Evolutionary conservation across 495 filamentous ascomycete species (phyloP).

Genomic region (Daldinia loculata): DNA sequence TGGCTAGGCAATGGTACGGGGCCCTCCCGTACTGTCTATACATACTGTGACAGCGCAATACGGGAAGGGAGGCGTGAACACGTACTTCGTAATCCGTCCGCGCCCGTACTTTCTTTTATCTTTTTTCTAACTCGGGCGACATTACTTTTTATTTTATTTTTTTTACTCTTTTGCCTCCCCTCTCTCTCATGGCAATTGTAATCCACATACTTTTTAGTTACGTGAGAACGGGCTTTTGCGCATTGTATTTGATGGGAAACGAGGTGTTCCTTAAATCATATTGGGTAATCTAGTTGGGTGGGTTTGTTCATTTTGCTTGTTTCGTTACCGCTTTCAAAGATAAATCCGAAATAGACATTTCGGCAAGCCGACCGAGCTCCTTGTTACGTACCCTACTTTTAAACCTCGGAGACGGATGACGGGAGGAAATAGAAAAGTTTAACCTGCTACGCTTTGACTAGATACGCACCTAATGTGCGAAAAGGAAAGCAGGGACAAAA

Average conservation of each 20-base stretch:
- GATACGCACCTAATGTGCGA: constrained; percentile 13
- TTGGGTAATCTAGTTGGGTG: not conserved
- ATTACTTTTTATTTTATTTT: not conserved
- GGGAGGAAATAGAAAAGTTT: constrained; percentile 24
- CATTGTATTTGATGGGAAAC: not conserved
- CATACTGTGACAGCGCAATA: constrained; percentile 38
- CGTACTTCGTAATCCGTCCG: constrained; percentile 34
- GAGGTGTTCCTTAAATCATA: constrained; percentile 1
- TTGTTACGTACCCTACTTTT: constrained; percentile 6
- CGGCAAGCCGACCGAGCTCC: constrained; percentile 25
- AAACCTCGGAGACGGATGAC: constrained; percentile 10
- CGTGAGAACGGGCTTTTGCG: not conserved
- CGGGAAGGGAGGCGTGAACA: constrained; percentile 35
- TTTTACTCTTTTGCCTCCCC: not conserved
- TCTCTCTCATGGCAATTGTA: not conserved
- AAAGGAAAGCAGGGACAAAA: not conserved
- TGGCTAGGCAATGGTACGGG: constrained; percentile 43
- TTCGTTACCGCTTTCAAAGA: constrained; percentile 7
- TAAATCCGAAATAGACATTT: constrained; percentile 2
- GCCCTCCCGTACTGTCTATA: constrained; percentile 39
- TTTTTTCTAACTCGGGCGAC: constrained; percentile 14
- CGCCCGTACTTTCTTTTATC: constrained; percentile 18
- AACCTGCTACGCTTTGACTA: constrained; percentile 13
- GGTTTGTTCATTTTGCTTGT: constrained; percentile 3
- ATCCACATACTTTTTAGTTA: not conserved